Evolutionary conservation across 2,329 filamentous ascomycete species (phyloP), one percentile per base, ranked within the genome.

Genomic region (Pseudopithomyces maydicus): DNA sequence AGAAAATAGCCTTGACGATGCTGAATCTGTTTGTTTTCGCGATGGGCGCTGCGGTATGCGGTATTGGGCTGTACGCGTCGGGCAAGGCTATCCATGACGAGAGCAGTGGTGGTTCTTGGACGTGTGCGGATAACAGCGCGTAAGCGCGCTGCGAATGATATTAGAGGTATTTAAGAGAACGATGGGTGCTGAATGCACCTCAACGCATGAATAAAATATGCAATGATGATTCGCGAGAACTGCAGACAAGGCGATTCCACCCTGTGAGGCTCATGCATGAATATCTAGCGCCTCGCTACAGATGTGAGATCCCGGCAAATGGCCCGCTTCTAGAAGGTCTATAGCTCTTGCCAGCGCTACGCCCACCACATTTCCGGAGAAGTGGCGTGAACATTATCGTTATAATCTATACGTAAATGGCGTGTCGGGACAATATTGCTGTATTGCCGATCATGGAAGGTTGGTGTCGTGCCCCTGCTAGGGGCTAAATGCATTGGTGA

Each of bases 1-100:
- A 75, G 59, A 84, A 84, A 70, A 79, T 80, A 41, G 57, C 58
- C 3, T 67, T 84, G 41, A 79, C 79, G 1, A 61, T 74, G 10
- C 23, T 82, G 42, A 84, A 84, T 56, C 57, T 74, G 0, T 41
- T 74, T 1, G 75, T 80, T 29, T 72, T 83, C 33, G 47, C 48
- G 3, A 61, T 71, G 22, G 66, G 63, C 14, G 62, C 58, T 6
- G 64, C 62, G 8, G 59, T 70, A 20, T 67, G 59, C 49, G 64
- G 61, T 5, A 62, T 68, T 32, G 65, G 66, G 6, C 41, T 69
- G 39, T 69, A 65, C 55, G 64, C 66, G 11, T 62, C 57, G 50
- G 63, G 64, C 15, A 69, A 64, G 52, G 58, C 62, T 26, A 69
- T 70, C 47, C 58, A 63, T 48, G 65, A 66, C 23, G 56, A 63